Evolutionary conservation across 345 rosid species (phyloP), one percentile per base, ranked within the genome.

Genomic region (Lepidium sativum): DNA sequence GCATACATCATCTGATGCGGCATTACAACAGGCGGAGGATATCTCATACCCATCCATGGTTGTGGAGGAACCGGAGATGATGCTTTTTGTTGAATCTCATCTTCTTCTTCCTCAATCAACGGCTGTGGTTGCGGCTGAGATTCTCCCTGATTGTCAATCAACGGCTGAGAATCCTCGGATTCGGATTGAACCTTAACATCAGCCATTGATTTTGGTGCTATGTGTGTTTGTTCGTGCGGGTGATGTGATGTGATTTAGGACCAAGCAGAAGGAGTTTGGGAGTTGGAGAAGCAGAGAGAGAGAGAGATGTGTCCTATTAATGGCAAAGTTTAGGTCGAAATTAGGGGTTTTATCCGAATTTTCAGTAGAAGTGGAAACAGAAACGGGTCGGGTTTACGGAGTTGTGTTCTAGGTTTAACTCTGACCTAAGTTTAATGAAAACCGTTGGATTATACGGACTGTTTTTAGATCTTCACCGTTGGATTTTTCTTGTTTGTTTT

Each of bases 11-110:
- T 80, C 33, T 87, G 98, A 43, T 77, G 96, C 65, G 82, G 91
- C 97, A 89, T 82, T 81, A 89, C 81, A 44, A 89, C 88, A n/a
- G 92, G 77, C 42, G 88, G 77, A 12, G 92, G 87, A 57, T 86
- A 90, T 76, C 82, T 82, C 89, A 88, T 78, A 70, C 87, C 67
- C 81, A 84, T 66, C 92, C 92, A 83, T 50, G 67, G 91, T 56
- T 38, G 57, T 4, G n/a, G 37, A 2, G 52, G 65, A 17, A 65
- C 25, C 5, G 54, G 60, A 14, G 70, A 77, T 60, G 20, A 13
- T 60, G 20, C 15, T 37, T 20, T 20, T 2, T 20, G 21, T 74
- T 69, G 61, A 52, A 13, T 65, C 16, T 15, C 64, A 8, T 59
- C 64, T 13, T 58, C 63, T 11, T 12, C 34, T 11, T 18, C 61